A percentile compares a stretch with the other conserved stretches of the same genome.
phyloP scores from a whole-genome alignment of 352 stramenopile genomes.

The Phytopythium cucurbitacearum region DNA sequence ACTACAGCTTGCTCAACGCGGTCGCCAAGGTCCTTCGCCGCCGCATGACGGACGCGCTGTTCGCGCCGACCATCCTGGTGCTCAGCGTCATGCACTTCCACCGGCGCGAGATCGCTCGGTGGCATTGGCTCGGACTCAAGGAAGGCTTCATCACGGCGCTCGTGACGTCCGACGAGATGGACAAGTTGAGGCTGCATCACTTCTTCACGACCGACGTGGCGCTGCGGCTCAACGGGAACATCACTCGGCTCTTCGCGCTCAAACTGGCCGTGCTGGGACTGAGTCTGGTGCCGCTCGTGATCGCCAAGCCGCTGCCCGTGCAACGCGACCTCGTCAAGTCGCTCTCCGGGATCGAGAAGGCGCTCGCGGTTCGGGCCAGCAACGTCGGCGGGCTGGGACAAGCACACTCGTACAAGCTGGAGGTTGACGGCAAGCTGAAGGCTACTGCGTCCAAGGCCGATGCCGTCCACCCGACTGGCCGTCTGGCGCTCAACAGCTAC shows the following conservation, averaged over 20 bases:
- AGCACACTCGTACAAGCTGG: not conserved
- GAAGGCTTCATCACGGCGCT: constrained; percentile 7
- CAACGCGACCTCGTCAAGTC: not conserved
- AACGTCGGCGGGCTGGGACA: constrained; percentile 3
- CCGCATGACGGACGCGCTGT: constrained; percentile 21
- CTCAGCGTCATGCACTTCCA: constrained; percentile 12
- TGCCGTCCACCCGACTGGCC: too few relatives aligned
- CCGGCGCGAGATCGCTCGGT: not conserved
- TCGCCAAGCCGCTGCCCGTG: not conserved
- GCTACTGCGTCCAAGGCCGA: too few relatives aligned
- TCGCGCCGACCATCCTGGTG: constrained; percentile 17
- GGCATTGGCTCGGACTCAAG: constrained; percentile 3
- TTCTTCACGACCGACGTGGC: constrained; percentile 12
- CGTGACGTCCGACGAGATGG: constrained; percentile 10
- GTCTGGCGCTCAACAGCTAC: not conserved
- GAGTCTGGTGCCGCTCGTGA: constrained; percentile 8
- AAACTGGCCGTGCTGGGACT: constrained; percentile 9
- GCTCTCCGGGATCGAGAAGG: constrained; percentile 3
- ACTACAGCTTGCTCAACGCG: constrained; percentile 19
- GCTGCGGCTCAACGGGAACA: constrained; percentile 10
- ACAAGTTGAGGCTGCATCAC: constrained; percentile 2
- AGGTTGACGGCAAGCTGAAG: not conserved
- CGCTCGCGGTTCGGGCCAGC: not conserved
- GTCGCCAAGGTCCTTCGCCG: constrained; percentile 8
- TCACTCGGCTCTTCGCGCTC: constrained; percentile 5